Evolutionary conservation across 371 early-diverging fungal species (phyloP), one percentile per base, ranked within the genome.

Genomic region (Dichotomocladium elegans): DNA sequence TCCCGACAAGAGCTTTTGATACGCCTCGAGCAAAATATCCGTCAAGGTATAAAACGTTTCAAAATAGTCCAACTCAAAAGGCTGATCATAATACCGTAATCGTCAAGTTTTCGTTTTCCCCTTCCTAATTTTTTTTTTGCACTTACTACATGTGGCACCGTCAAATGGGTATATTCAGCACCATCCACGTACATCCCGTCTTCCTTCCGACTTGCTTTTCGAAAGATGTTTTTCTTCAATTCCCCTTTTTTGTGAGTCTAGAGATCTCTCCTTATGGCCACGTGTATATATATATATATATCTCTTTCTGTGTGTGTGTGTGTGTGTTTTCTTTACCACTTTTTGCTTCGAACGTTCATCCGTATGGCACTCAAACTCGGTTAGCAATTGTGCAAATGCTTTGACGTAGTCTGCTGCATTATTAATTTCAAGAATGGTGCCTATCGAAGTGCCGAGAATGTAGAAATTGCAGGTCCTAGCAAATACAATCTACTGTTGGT

Each of bases 351-450:
- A 65, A 29, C 69, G 65, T 17, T 80, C 81, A 35, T 63, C 77
- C 3, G 74, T 76, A 41, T 78, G 66, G 47, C 63, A 65, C 40
- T 80, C 81, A 55, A 74, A 87, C 56, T 87, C 87, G 43, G 53
- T 70, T 40, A 85, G 67, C 19, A 85, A 63, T 9, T 83, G 80
- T 27, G 57, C 72, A 14, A 85, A 59, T 10, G 87, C 83, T 44
- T 81, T 84, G 3, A 84, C 72, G 51, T 82, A 87, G 58, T 87
- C 87, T 2, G 66, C 41, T 8, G 86, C 77, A 25, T 80, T 85
- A 8, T 72, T 77, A 29, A 85, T 82, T 40, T 82, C 85, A 22
- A 86, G 58, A 37, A 85, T 77, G 4, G 78, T 76, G 4, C 85
- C 84, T 14, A 86, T 63, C 21, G 85, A 85, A 17, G 77, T 57